Evolutionary conservation across 2,329 filamentous ascomycete genomes (phyloP).

Genomic region (Colletotrichum caudatum): DNA sequence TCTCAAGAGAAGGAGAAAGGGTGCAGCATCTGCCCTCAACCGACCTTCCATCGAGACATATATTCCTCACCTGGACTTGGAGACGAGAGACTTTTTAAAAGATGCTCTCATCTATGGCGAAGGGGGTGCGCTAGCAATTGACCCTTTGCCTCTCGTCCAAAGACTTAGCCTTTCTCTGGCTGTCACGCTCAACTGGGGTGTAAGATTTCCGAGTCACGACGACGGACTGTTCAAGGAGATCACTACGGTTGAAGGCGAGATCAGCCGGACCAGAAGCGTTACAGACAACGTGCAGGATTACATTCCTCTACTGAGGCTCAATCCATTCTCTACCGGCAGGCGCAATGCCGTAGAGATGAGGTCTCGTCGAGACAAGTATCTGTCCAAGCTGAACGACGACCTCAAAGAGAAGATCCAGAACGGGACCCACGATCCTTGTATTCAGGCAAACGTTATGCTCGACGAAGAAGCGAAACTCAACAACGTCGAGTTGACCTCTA

Average conservation of each 20-base stretch:
- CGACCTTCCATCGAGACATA: slow-evolving; percentile 74
- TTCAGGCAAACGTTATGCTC: slow-evolving; percentile 74
- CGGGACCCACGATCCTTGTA: slow-evolving; percentile 74
- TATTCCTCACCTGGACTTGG: slow-evolving; percentile 65
- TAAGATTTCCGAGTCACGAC: slow-evolving; percentile 53
- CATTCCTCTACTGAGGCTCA: slow-evolving; percentile 43
- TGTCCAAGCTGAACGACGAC: slow-evolving; percentile 41
- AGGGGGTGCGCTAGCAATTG: slow-evolving; percentile 66
- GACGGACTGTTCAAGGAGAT: slow-evolving; percentile 43
- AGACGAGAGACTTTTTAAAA: slow-evolving; percentile 67
- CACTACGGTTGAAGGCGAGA: slow-evolving; percentile 44
- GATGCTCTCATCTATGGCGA: slow-evolving; percentile 70
- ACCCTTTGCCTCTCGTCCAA: slow-evolving; percentile 72
- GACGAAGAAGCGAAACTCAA: slow-evolving; percentile 64
- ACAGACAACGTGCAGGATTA: slow-evolving; percentile 45
- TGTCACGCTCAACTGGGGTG: slow-evolving; percentile 74
- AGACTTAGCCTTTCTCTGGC: slow-evolving; percentile 74
- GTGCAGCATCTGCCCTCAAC: slow-evolving; percentile 75
- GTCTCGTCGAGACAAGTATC: slow-evolving; percentile 42
- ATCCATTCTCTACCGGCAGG: slow-evolving; percentile 33
- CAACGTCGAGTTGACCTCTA: slow-evolving; percentile 71
- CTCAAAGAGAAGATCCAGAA: slow-evolving; percentile 49
- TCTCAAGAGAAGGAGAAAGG: slow-evolving; percentile 73
- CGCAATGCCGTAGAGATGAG: slow-evolving; percentile 42
- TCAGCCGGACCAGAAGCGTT: slow-evolving; percentile 43